Evolutionary conservation across 768 basidiomycete species (phyloP).

Genomic region (Leccinum rimulosum): DNA sequence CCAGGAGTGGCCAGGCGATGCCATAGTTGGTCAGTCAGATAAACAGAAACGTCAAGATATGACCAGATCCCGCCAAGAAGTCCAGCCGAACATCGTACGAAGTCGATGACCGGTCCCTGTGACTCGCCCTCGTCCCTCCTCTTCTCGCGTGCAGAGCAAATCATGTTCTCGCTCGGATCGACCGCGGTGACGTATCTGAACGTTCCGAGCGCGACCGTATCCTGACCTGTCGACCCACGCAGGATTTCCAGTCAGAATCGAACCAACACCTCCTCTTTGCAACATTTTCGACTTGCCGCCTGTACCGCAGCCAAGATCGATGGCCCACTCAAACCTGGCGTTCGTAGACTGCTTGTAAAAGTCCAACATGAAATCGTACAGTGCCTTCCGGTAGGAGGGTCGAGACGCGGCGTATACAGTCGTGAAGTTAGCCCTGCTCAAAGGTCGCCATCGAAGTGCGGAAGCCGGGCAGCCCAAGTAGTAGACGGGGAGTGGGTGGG

Average conservation of each 20-base stretch:
- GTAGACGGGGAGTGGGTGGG: neutral
- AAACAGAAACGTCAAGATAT: no score
- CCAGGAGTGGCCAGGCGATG: no score
- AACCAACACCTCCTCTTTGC: neutral
- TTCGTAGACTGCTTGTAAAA: conserved; percentile 42
- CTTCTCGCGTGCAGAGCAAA: conserved; percentile 34
- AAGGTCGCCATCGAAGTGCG: conserved; percentile 59
- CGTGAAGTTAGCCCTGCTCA: conserved; percentile 59
- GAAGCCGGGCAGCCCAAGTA: neutral
- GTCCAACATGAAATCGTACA: conserved; percentile 62
- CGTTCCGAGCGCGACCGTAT: conserved; percentile 50
- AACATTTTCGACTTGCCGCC: conserved; percentile 27
- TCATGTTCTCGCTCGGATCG: conserved; percentile 77
- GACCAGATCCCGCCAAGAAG: conserved; percentile 42
- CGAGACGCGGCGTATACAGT: conserved; percentile 55
- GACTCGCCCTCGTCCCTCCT: conserved; percentile 4
- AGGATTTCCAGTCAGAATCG: no score
- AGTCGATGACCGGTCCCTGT: conserved; percentile 24
- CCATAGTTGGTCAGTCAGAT: no score
- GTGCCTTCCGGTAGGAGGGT: conserved; percentile 63
- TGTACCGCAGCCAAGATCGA: conserved; percentile 82
- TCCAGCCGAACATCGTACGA: conserved; percentile 42
- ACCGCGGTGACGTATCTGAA: conserved; percentile 55
- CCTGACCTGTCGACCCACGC: conserved; percentile 51
- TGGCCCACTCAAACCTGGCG: conserved; percentile 50